phyloP scores from a whole-genome alignment of 2,329 filamentous ascomycete genomes.

The Pyricularia pennisetigena region DNA sequence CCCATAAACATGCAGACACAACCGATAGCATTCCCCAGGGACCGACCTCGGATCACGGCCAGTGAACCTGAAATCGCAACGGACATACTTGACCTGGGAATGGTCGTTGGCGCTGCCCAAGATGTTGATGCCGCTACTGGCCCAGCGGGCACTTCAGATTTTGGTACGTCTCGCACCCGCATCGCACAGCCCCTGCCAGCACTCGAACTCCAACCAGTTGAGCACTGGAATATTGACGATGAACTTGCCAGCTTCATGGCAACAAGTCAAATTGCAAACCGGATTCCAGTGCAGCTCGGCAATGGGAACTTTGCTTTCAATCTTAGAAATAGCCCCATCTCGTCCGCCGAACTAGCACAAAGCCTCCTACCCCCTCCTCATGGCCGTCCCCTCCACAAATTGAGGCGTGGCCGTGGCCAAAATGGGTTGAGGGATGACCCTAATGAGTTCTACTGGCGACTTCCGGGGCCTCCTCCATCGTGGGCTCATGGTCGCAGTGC shows the following conservation, averaged over 20 bases:
- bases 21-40: neutral
- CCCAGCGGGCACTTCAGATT: neutral
- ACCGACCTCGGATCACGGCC: neutral
- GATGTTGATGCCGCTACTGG: neutral
- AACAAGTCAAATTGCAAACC: neutral
- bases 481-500: neutral
- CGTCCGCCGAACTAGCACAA: neutral
- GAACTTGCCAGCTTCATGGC: neutral
- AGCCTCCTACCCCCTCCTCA: neutral
- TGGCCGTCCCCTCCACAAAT: neutral
- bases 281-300: neutral
- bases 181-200: neutral
- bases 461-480: neutral
- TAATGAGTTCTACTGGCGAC: constrained; percentile 11
- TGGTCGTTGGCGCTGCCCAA: neutral
- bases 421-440: neutral
- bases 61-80: neutral
- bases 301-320: neutral
- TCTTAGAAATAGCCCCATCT: neutral
- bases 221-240: neutral
- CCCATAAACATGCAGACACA: neutral
- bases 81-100: neutral
- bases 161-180: neutral
- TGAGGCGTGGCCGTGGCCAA: neutral
- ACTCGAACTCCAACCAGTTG: neutral